Evolutionary conservation across 2,329 filamentous ascomycete species (phyloP).

Genomic region (Aspergillus sp.): DNA sequence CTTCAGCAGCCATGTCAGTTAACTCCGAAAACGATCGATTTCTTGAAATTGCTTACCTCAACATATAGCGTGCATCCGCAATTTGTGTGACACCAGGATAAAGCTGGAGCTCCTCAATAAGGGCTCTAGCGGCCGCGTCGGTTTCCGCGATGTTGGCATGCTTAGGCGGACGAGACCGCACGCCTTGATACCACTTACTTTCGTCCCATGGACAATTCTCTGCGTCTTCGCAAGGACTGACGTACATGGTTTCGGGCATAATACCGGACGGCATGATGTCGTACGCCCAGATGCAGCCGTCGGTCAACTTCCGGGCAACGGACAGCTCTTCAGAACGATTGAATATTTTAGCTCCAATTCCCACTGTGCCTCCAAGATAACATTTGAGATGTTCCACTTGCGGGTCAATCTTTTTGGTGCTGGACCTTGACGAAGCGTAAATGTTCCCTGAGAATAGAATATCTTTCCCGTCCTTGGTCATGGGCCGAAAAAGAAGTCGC

Average conservation of each 20-base stretch:
- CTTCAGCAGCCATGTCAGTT: constrained; percentile 19
- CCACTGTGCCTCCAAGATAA: constrained; percentile 63
- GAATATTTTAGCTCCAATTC: constrained; percentile 59
- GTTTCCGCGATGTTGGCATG: constrained; percentile 19
- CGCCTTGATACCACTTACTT: constrained; percentile 35
- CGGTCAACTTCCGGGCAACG: constrained; percentile 57
- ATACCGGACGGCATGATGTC: constrained; percentile 57
- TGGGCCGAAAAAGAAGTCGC: constrained; percentile 46
- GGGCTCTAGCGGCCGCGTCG: constrained; percentile 17
- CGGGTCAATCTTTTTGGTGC: constrained; percentile 24
- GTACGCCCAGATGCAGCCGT: constrained; percentile 65
- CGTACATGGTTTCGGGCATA: constrained; percentile 60
- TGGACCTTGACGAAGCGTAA: constrained; percentile 18
- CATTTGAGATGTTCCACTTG: constrained; percentile 60
- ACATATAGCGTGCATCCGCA: constrained; percentile 29
- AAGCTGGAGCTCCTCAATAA: constrained; percentile 22
- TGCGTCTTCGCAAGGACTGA: constrained; percentile 50
- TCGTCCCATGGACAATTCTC: constrained; percentile 56
- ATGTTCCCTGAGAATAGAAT: constrained; percentile 42
- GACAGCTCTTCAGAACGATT: constrained; percentile 53
- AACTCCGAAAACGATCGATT: background rate
- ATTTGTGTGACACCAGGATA: constrained; percentile 31
- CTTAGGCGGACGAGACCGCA: constrained; percentile 20
- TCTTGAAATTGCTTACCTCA: constrained; percentile 24
- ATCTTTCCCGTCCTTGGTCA: constrained; percentile 40